Conservation (phyloP, 495 filamentous ascomycete species). For the Cenococcum geophilum region DNA sequence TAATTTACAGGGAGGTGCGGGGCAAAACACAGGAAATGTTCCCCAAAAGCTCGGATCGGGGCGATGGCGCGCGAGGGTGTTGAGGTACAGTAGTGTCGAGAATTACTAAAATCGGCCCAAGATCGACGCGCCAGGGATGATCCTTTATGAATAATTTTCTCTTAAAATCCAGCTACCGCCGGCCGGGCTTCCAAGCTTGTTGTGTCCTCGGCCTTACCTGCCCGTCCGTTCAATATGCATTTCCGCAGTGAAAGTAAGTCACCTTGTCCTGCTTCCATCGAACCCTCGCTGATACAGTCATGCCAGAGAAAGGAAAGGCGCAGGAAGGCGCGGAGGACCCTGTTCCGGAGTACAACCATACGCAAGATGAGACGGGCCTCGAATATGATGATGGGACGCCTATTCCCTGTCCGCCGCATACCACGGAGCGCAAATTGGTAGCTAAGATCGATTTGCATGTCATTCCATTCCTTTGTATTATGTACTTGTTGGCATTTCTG, state of each 20-base stretch:
- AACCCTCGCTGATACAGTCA: background rate
- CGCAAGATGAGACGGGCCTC: background rate
- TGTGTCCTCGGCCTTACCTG: too few species aligned
- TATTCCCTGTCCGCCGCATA: constrained; percentile 48
- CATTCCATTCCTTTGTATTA: constrained; percentile 71
- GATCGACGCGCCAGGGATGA: too few species aligned
- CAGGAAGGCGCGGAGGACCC: background rate
- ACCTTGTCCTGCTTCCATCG: background rate
- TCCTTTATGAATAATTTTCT: too few species aligned
- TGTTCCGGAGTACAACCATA: background rate
- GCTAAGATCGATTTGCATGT: constrained; percentile 73
- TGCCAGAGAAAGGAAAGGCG: background rate
- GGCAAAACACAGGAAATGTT: too few species aligned
- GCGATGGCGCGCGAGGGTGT: too few species aligned
- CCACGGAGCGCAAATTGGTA: constrained; percentile 67
- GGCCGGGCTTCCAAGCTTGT: too few species aligned
- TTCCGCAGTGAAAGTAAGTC: background rate
- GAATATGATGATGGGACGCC: background rate
- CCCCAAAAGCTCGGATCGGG: too few species aligned
- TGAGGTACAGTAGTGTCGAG: too few species aligned
- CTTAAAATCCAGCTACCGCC: too few species aligned
- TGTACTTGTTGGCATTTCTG: constrained; percentile 83
- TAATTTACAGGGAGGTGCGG: too few species aligned
- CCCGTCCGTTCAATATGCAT: background rate
- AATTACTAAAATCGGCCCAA: too few species aligned